Percentiles rank a stretch among this genome's conserved stretches.
Evolutionary conservation across 73 alveolate genomes (phyloP).

Genomic region (Paramecium biaurelia): DNA sequence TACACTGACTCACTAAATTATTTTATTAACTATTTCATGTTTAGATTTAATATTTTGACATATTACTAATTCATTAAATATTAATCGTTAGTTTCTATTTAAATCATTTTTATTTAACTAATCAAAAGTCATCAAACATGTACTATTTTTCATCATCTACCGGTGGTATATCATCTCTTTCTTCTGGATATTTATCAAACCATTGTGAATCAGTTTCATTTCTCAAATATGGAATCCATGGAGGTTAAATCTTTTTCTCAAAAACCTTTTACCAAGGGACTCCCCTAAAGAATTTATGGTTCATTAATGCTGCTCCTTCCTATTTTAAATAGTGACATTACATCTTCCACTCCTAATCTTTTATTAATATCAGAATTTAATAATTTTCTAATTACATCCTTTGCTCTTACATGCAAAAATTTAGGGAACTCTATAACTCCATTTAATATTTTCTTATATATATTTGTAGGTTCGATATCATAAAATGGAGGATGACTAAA

Average conservation of each 20-base stretch:
- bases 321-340: neutral
- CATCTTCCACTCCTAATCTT: constrained; percentile 61
- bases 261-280: constrained; percentile 45
- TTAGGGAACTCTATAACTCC: constrained; percentile 62
- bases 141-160: constrained; percentile 5
- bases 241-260: constrained; percentile 28
- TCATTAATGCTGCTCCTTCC: constrained; percentile 51
- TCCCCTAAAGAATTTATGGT: constrained; percentile 46
- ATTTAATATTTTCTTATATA: constrained; percentile 65
- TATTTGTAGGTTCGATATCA: constrained; percentile 72
- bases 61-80: neutral
- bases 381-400: constrained; percentile 52
- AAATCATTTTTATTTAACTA: neutral
- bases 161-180: neutral
- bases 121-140: constrained; percentile 30
- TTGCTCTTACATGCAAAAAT: constrained; percentile 43
- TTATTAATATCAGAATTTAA: constrained; percentile 47
- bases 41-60: neutral
- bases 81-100: neutral
- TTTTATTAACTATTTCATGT: neutral
- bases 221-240: constrained; percentile 56
- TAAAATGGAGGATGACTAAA: constrained; percentile 81
- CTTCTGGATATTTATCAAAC: constrained; percentile 60
- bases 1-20: neutral
- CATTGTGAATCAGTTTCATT: constrained; percentile 33